These are phyloP conservation scores for Wickerhamomyces subpelliculosus DNA, from an alignment of 805 yeast species.

Conservation along the genomic window DNA sequence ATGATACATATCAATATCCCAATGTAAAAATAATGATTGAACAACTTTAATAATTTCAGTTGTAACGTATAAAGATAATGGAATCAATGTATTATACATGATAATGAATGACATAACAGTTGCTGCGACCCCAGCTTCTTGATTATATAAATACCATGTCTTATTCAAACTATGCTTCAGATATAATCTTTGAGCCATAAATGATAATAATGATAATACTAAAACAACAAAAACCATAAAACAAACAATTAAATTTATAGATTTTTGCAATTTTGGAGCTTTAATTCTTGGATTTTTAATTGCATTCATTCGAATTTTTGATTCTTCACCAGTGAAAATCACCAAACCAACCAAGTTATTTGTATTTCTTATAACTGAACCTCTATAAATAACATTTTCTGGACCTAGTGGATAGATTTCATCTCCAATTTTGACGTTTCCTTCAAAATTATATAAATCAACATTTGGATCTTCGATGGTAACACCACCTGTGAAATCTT, in stretches of 20 bases:
- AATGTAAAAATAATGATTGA: conserved; percentile 75
- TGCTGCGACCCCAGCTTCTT: conserved; percentile 80
- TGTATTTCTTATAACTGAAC: conserved; percentile 85
- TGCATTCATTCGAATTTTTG: conserved; percentile 94
- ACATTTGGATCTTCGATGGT: conserved; percentile 86
- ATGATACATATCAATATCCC: conserved; percentile 94
- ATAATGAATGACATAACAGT: conserved; percentile 93
- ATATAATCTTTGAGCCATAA: conserved; percentile 64
- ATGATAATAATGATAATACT: conserved; percentile 67
- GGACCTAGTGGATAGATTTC: conserved; percentile 57
- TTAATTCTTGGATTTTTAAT: conserved; percentile 83
- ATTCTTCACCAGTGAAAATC: conserved; percentile 90
- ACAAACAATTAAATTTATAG: conserved; percentile 74
- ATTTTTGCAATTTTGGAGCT: conserved; percentile 83
- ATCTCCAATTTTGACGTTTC: conserved; percentile 42
- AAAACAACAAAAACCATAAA: conserved; percentile 86
- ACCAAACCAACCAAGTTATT: conserved; percentile 69
- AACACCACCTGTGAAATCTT: conserved; percentile 43
- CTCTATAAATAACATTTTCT: conserved; percentile 84
- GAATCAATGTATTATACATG: conserved; percentile 96
- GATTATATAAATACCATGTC: conserved; percentile 68
- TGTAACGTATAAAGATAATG: conserved; percentile 88
- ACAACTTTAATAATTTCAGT: conserved; percentile 91
- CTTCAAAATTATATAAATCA: conserved; percentile 90
- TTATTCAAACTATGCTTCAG: conserved; percentile 32